These are phyloP conservation scores for Kodamaea anthophila DNA, from an alignment of 1,139 yeast genomes.

Conservation along the genomic window DNA sequence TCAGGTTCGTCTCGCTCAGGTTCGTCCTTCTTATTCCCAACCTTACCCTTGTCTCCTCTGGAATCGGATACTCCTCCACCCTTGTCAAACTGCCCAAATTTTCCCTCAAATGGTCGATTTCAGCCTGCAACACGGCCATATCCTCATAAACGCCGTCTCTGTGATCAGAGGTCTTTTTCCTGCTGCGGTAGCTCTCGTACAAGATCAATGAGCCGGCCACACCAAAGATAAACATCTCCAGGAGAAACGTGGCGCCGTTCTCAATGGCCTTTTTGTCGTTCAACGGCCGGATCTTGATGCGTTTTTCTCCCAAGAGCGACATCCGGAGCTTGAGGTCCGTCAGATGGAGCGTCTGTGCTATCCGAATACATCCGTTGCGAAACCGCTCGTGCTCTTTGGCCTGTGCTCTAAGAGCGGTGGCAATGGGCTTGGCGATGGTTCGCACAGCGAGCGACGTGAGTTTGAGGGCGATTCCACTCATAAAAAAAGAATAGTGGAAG, in stretches of 20 bases:
- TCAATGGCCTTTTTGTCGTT: slow-evolving; percentile 84
- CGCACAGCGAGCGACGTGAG: slow-evolving; percentile 68
- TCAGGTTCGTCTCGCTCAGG: too few relatives aligned
- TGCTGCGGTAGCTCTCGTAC: slow-evolving; percentile 64
- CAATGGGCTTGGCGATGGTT: slow-evolving; percentile 80
- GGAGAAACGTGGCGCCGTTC: slow-evolving; percentile 72
- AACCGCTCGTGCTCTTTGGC: slow-evolving; percentile 72
- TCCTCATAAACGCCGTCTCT: slow-evolving; percentile 65
- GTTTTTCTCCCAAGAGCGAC: slow-evolving; percentile 57
- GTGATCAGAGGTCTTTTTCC: slow-evolving; percentile 57
- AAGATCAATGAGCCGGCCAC: slow-evolving; percentile 80
- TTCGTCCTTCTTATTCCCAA: too few relatives aligned
- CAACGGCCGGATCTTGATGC: slow-evolving; percentile 62
- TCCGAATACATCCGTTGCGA: slow-evolving; percentile 52
- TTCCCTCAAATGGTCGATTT: slow-evolving; percentile 55
- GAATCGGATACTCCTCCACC: slow-evolving; percentile 43
- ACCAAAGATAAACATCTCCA: slow-evolving; percentile 68
- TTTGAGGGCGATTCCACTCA: slow-evolving; percentile 65
- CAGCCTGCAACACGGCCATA: slow-evolving; percentile 61
- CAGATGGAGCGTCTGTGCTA: slow-evolving; percentile 71
- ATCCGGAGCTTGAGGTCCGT: slow-evolving; percentile 60
- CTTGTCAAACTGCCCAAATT: slow-evolving; percentile 37
- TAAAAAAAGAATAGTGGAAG: too few relatives aligned
- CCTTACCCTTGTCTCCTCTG: slow-evolving; percentile 27
- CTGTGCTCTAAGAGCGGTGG: slow-evolving; percentile 63